Base-by-base conservation (phyloP, 2,329 filamentous ascomycete species). In the Corinectria fuckeliana region DNA sequence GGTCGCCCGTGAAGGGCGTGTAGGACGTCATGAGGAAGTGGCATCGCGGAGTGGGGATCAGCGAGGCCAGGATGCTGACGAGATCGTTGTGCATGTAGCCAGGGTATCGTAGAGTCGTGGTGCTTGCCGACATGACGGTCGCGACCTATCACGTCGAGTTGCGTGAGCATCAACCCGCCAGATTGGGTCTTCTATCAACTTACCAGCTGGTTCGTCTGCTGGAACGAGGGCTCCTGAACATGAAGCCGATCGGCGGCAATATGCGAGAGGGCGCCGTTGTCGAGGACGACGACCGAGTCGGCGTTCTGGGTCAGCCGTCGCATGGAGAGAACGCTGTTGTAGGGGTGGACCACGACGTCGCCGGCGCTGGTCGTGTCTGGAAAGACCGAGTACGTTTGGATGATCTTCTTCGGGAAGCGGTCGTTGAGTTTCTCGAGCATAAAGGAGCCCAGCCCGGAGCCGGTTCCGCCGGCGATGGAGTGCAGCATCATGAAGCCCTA, bases 51-150 rank as follows among this genome's bases (percentile, higher is more conserved):
- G 94, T 99, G 2, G 95, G 95, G 62, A 99, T 98, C 39, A 99
- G 85, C 18, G 93, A 96, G 21, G 96, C 95, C 58, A 99, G 85
- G 70, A 99, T 98, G 77, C 94, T 95, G 72, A 97, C 93, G 14
- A 99, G 89, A 74, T 99, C 95, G 77, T 99, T 99, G 82, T 99
- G 95, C 95, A 99, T 99, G 79, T 99, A 99, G 36, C 95, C 95
- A 1, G 95, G 95, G 75, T 99, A 99, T 73, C 95, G 87, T 50
- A 99, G 87, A 2, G 96, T 97, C 9, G 94, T 98, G 4, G 95
- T 99, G 73, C 92, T 96, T 36, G 95, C 95, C 32, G 93, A 97
- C 95, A 99, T 99, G 75, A 99, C 96, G 1, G 96, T 99, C 7
- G 93, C 95, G 4, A 95, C 85, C 86, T 90, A 28, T 10, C 5